Base-by-base conservation (phyloP, 352 stramenopile species). In the Phytophthora meadii region DNA sequence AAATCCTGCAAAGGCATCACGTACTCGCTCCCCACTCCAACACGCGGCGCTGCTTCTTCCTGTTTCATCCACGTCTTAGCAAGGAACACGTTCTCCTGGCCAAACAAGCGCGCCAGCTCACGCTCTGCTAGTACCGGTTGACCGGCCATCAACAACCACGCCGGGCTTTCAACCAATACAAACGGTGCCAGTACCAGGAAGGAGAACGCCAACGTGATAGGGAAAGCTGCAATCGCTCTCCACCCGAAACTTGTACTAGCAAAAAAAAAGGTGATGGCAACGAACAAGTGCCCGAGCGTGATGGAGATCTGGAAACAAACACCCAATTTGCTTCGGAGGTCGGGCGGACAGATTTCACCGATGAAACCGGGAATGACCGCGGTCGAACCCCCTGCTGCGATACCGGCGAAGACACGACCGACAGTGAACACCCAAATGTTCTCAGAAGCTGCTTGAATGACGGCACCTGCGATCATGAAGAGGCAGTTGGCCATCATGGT, bases 141-240 rank as follows among this genome's bases (percentile, higher is more conserved):
- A 4, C 65, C 67, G 17, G 70, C 65, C 34, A 67, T 70, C 10
- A 86, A 34, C 19, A 86, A 49, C 76, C 79, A 88, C 39, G 70
- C 59, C 1, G 79, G 79, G 32, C 76, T 86, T 58, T 88, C 74
- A 19, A 81, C 74, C n/a, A 88, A 58, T 3, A 82, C 45, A 25
- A 79, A 79, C 11, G 68, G 70, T n/a, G 74, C 62, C 4, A 84
- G 17, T 0, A 40, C 49, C 12, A 88, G 32, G 56, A 84, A 82
- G 8, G 76, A 9, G 2, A 65, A 54, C 4, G 68, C 79, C 28
- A 79, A 47, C 22, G 84, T 41, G 8, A 81, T 54, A 15, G 77
- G 79, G 19, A 82, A 84, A 0, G 58, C 76, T 1, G 76, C 73
- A 15, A 88, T 86, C 34, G 79, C 80, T 11, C 84, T 71, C 82